phyloP scores from a whole-genome alignment of 768 basidiomycete species.

The Phylloporus arenicola region DNA sequence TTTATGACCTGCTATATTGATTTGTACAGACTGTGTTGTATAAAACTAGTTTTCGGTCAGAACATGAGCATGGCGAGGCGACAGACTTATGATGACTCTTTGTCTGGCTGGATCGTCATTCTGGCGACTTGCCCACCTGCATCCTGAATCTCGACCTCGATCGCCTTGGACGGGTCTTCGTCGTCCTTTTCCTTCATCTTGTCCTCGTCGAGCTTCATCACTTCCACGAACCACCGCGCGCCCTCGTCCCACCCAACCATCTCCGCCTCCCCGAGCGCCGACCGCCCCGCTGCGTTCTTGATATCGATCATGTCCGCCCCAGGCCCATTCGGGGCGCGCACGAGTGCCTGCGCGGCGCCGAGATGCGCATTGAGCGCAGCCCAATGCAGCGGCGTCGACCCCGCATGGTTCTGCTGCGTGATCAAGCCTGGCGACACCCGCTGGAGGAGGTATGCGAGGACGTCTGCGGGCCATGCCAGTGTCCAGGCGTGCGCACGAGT shows the following conservation, averaged over 20 bases:
- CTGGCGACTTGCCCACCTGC: conserved; percentile 64
- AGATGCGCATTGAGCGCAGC: conserved; percentile 83
- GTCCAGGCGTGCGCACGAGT: conserved; percentile 27
- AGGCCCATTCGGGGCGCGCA: conserved; percentile 51
- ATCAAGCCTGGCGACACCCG: conserved; percentile 49
- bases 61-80: background rate
- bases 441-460: conserved; percentile 71
- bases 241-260: conserved; percentile 78
- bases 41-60: background rate
- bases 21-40: conserved; percentile 16
- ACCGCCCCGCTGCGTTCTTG: conserved; percentile 66
- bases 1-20: conserved; percentile 1
- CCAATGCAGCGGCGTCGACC: conserved; percentile 90
- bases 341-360: conserved; percentile 50
- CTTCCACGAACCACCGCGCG: conserved; percentile 72
- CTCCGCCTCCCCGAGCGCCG: conserved; percentile 81
- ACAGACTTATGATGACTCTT: background rate
- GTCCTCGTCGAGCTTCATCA: conserved; percentile 67
- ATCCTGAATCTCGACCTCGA: conserved; percentile 69
- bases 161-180: conserved; percentile 34
- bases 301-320: conserved; percentile 68
- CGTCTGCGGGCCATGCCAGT: conserved; percentile 55
- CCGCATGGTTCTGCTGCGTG: conserved; percentile 57
- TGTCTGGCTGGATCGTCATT: conserved; percentile 42
- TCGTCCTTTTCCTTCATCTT: conserved; percentile 31